Base-by-base conservation (phyloP, 805 yeast species). In the Metschnikowia reukaufii region DNA sequence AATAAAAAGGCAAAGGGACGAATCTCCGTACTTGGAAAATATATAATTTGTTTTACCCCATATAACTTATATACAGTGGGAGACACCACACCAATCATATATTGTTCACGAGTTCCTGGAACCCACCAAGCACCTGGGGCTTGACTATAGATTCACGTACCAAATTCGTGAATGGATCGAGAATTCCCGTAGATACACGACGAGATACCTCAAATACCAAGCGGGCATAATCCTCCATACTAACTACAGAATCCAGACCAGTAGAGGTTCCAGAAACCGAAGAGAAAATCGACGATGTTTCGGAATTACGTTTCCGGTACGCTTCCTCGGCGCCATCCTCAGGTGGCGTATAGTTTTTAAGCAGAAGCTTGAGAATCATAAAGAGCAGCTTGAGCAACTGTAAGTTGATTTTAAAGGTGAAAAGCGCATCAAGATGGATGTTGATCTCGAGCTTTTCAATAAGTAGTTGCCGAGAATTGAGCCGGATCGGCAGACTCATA, bases 361-460 rank as follows among this genome's bases (percentile, higher is more conserved):
- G 40, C 56, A 64, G 69, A n/a, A 50, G 49, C 43, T 57, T 54
- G 17, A 72, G 46, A 8, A 62, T 61, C 15, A 51, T 51, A 36
- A 62, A 64, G 23, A 72, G 59, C 44, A 55, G 56, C 13, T 60
- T 42, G 4, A 72, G 42, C 32, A 72, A 49, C 50, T 63, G 58
- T 23, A 72, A 52, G 39, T 68, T 56, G 38, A 64, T 64, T 51
- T 67, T 70, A 56, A 62, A 66, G 7, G 68, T 67, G 51, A 72
- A 73, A 35, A 72, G 52, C 17, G 59, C 63, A 51, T 73, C 77
- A 42, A 73, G 60, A 23, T 61, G 55, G 36, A 72, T 72, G 47
- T 72, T 73, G 39, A 72, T 68, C 49, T 73, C 77, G 35, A 73
- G 58, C 55, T 72, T 73, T 47, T 73, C 77, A 18, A 73, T 70